Evolutionary conservation across 2,329 filamentous ascomycete genomes (phyloP), one percentile per base, ranked within the genome.

Genomic region (Trichoderma asperellum): DNA sequence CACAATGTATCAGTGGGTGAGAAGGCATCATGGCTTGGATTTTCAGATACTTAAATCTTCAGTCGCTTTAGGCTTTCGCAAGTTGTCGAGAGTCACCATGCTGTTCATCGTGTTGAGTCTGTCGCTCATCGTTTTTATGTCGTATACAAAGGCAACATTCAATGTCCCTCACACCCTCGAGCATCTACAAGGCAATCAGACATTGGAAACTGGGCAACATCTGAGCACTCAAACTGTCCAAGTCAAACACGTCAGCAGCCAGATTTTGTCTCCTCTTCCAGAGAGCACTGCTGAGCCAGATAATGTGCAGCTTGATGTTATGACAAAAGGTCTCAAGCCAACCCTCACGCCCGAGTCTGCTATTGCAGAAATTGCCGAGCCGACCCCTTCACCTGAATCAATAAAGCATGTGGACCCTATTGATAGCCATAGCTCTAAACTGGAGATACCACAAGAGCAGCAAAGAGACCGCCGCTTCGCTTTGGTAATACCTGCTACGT

Each of bases 401-500:
- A 43, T 16, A 43, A 43, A 16, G 16, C 40, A 16, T n/a, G 18
- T 43, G 18, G 16, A 43, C 16, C 40, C 40, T 43, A 43, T n/a
- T 18, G 16, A 43, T n/a, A 43, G 18, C 40, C 40, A n/a, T 43
- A n/a, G 2, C 40, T 8, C 40, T 43, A n/a, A 43, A 43, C 40
- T 4, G 6, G 16, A 43, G 2, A 16, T 16, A 18, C 40, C 40
- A 43, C 6, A 43, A n/a, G 7, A 43, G 40, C 40, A 10, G 40
- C 16, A 43, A n/a, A 61, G 37, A 61, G 57, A 72, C 55, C 71
- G 69, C 29, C 72, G 72, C 27, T 71, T 75, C 27, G 72, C 71
- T 12, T 56, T 76, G 49, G 70, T 75, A 34, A 67, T 77, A 3
- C 74, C 75, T 1, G 74, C 74, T 6, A 73, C 76, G 21, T 61